Evolutionary conservation across 176 grass and related monocot genomes (phyloP).

Genomic region (Tillandsia fasciculata): DNA sequence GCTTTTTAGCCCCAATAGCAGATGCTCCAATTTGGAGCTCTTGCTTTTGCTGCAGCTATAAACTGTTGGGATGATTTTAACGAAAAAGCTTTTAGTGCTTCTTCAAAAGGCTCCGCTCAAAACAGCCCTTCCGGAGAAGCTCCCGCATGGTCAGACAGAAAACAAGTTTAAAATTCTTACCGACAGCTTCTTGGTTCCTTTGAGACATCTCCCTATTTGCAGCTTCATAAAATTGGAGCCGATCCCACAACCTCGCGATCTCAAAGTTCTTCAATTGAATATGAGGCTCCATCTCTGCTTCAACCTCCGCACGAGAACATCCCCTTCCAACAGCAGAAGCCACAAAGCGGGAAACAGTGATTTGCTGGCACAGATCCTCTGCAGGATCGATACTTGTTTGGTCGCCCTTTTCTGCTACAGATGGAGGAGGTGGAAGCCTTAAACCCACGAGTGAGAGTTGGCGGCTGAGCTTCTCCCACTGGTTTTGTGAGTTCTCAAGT

Average conservation of each 20-base stretch:
- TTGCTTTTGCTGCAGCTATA: too few relatives aligned
- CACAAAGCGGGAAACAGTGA: slow-evolving; percentile 68
- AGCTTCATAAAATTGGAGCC: slow-evolving; percentile 94
- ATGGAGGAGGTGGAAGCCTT: slow-evolving; percentile 34
- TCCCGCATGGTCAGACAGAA: too few relatives aligned
- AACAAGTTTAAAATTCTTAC: slow-evolving; percentile 38
- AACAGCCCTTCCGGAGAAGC: too few relatives aligned
- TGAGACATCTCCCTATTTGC: slow-evolving; percentile 96
- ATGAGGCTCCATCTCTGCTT: slow-evolving; percentile 54
- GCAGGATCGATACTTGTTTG: slow-evolving; percentile 51
- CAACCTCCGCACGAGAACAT: slow-evolving; percentile 53
- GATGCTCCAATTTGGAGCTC: too few relatives aligned
- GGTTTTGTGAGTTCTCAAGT: slow-evolving; percentile 54
- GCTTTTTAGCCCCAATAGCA: too few relatives aligned
- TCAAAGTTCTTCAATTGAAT: slow-evolving; percentile 85
- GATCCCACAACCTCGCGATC: slow-evolving; percentile 76
- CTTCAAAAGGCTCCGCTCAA: too few relatives aligned
- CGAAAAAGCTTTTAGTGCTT: too few relatives aligned
- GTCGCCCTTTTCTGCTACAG: slow-evolving; percentile 30
- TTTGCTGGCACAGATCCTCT: slow-evolving; percentile 62
- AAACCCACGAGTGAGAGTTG: slow-evolving; percentile 61
- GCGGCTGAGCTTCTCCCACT: slow-evolving; percentile 61
- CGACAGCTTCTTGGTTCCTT: slow-evolving; percentile 94
- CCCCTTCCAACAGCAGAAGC: slow-evolving; percentile 46
- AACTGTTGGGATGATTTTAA: too few relatives aligned